Percentiles rank a stretch among this genome's conserved stretches.
Evolutionary conservation across 805 yeast genomes (phyloP).

Genomic region (Ogataea allantospora): DNA sequence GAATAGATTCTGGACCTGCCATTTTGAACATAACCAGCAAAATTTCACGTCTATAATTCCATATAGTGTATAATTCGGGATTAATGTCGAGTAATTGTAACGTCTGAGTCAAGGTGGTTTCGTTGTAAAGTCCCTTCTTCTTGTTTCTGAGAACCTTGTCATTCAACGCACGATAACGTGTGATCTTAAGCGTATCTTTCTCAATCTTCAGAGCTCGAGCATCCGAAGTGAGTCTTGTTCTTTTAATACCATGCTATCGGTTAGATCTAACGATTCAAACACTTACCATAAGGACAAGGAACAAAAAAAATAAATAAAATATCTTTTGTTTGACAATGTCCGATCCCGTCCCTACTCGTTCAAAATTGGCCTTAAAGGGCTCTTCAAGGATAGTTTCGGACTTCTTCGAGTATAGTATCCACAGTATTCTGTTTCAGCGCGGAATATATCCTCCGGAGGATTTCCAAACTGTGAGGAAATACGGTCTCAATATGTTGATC

Average conservation of each 20-base stretch:
- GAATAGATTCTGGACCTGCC: constrained; percentile 19
- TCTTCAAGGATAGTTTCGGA: constrained; percentile 78
- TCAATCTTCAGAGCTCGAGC: constrained; percentile 49
- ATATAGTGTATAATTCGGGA: constrained; percentile 84
- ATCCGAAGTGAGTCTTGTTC: constrained; percentile 56
- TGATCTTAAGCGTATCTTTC: constrained; percentile 62
- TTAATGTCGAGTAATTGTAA: constrained; percentile 58
- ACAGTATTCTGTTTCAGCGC: constrained; percentile 80
- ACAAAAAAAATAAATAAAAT: constrained; percentile 2
- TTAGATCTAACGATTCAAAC: background rate
- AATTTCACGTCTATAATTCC: constrained; percentile 87
- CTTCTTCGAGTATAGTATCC: constrained; percentile 79
- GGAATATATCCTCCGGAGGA: constrained; percentile 89
- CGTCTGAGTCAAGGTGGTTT: constrained; percentile 49
- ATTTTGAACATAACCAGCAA: constrained; percentile 37
- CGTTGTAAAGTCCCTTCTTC: constrained; percentile 29
- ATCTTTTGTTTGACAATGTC: constrained; percentile 3
- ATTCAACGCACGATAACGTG: constrained; percentile 48
- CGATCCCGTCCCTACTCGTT: constrained; percentile 35
- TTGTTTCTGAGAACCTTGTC: constrained; percentile 41
- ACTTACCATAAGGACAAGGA: constrained; percentile 6
- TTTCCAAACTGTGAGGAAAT: constrained; percentile 72
- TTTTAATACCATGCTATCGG: constrained; percentile 65
- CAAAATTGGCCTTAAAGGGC: constrained; percentile 67
- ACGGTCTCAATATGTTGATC: constrained; percentile 71